A percentile compares a stretch with the other conserved stretches of the same genome.
Evolutionary conservation across 2,329 filamentous ascomycete species (phyloP).

Genomic region (Clonostachys byssicola): DNA sequence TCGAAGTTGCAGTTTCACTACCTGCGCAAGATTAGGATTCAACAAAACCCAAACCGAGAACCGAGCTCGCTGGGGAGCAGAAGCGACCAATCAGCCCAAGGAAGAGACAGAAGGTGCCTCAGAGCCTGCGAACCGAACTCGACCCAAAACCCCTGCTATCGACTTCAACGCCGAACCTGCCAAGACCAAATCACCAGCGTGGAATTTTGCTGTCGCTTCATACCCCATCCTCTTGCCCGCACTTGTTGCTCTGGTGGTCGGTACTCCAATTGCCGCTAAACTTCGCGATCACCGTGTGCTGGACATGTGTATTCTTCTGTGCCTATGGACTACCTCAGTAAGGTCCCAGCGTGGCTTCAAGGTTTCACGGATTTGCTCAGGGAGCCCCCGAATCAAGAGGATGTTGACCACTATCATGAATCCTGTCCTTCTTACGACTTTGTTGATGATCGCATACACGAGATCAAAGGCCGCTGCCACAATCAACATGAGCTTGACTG

Average conservation of each 20-base stretch:
- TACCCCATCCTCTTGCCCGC: conserved; percentile 24
- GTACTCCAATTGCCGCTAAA: conserved; percentile 31
- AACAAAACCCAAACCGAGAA: background rate
- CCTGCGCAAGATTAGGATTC: background rate
- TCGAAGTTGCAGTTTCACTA: background rate
- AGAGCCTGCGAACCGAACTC: background rate
- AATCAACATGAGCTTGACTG: conserved; percentile 6
- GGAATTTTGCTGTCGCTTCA: conserved; percentile 1
- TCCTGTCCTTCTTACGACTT: conserved; percentile 41
- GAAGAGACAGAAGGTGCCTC: background rate
- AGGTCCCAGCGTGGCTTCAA: conserved; percentile 30
- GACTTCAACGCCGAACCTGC: background rate
- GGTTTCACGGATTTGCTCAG: background rate
- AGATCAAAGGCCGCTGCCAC: conserved; percentile 27
- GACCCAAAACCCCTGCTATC: background rate
- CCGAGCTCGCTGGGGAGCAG: background rate
- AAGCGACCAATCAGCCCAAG: background rate
- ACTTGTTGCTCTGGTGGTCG: conserved; percentile 25
- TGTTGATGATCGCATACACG: conserved; percentile 37
- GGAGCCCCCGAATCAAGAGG: conserved; percentile 13
- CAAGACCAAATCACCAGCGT: background rate
- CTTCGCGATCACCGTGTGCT: conserved; percentile 29
- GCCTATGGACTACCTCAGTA: conserved; percentile 41
- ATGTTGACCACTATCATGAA: conserved; percentile 36
- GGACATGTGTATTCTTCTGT: conserved; percentile 40